These are phyloP conservation scores for Verticillium albo-atrum DNA, from an alignment of 2,329 filamentous ascomycete genomes.

Conservation along the genomic window DNA sequence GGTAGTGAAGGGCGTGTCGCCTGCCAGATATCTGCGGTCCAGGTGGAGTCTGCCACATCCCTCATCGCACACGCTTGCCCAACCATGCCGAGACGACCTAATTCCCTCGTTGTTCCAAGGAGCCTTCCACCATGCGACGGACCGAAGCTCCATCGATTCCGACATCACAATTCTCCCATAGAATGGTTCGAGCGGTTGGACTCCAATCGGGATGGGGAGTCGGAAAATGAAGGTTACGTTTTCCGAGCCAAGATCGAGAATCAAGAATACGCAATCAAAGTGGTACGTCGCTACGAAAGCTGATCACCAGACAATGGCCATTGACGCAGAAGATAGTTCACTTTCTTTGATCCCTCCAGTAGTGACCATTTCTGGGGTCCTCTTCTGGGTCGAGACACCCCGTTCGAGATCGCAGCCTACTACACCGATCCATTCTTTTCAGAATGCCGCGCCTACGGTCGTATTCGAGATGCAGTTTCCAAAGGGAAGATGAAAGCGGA, in stretches of 20 bases:
- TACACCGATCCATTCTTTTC: conserved; percentile 17
- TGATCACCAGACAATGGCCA: not conserved
- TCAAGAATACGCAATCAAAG: conserved; percentile 15
- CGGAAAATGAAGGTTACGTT: conserved; percentile 9
- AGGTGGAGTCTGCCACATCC: too few relatives aligned
- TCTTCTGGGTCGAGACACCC: conserved; percentile 7
- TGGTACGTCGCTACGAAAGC: conserved; percentile 6
- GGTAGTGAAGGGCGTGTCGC: too few relatives aligned
- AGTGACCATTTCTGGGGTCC: conserved; percentile 13
- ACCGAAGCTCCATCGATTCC: conserved; percentile 12
- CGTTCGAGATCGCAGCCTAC: conserved; percentile 9
- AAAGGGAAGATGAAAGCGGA: too few relatives aligned
- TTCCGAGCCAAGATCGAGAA: conserved; percentile 8
- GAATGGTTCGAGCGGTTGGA: conserved; percentile 12
- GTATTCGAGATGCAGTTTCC: not conserved
- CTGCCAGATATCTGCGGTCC: too few relatives aligned
- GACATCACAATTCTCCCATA: conserved; percentile 11
- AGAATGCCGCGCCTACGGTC: conserved; percentile 17
- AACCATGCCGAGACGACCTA: too few relatives aligned
- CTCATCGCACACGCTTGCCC: too few relatives aligned
- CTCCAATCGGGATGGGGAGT: too few relatives aligned
- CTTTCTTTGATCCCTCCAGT: conserved; percentile 13
- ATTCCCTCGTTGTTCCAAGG: too few relatives aligned
- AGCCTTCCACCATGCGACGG: conserved; percentile 13
- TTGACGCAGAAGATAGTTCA: conserved; percentile 9